phyloP scores from a whole-genome alignment of 2,329 filamentous ascomycete species.

The Diatrype stigma region DNA sequence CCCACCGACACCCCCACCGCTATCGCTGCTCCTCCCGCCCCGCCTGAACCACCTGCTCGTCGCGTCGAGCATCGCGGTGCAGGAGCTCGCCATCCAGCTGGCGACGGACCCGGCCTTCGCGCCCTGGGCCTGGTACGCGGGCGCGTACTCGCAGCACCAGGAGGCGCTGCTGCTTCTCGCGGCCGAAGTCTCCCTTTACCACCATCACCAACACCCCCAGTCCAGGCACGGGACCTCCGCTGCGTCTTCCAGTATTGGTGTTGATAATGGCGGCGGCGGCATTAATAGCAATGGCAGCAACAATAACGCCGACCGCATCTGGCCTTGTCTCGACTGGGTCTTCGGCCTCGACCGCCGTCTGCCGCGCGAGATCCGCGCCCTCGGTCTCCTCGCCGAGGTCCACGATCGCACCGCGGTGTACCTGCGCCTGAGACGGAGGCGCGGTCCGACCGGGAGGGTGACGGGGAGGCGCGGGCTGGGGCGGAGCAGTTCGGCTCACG shows the following conservation, averaged over 20 bases:
- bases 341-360: slow-evolving; percentile 56
- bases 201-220: slow-evolving; percentile 25
- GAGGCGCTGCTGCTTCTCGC: slow-evolving; percentile 65
- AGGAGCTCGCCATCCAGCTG: slow-evolving; percentile 44
- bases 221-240: too few species aligned
- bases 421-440: slow-evolving; percentile 53
- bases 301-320: slow-evolving; percentile 54
- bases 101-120: slow-evolving; percentile 43
- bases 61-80: slow-evolving; percentile 51
- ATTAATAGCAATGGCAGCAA: too few species aligned
- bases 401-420: slow-evolving; percentile 57
- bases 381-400: slow-evolving; percentile 59
- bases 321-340: slow-evolving; percentile 68
- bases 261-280: too few species aligned
- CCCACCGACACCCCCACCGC: too few species aligned
- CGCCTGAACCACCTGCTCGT: slow-evolving; percentile 61
- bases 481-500: neutral
- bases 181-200: slow-evolving; percentile 63
- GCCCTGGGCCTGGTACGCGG: slow-evolving; percentile 66
- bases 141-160: slow-evolving; percentile 71
- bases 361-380: slow-evolving; percentile 52
- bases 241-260: too few species aligned
- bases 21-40: slow-evolving; percentile 44
- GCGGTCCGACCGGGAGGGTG: too few species aligned
- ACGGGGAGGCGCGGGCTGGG: too few species aligned